Conservation (phyloP, 2,329 filamentous ascomycete species). For the Fusarium sp. region DNA sequence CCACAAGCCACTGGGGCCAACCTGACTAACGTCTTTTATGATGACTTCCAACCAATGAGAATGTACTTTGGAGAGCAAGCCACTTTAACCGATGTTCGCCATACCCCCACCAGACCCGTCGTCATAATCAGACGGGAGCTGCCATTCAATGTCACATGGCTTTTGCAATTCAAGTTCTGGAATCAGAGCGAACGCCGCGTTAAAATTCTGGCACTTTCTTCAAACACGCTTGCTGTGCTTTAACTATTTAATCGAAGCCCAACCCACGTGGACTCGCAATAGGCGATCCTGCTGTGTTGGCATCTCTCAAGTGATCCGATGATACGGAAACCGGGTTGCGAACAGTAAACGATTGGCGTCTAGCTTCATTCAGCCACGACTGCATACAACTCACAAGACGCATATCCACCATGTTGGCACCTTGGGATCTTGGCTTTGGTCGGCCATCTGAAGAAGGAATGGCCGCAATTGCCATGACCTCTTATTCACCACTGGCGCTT, state of each 20-base stretch:
- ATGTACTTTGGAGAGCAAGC: neutral
- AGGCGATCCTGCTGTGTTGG: conserved; percentile 49
- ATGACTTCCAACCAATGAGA: neutral
- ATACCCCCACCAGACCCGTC: neutral
- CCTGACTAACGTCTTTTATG: neutral
- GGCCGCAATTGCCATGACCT: conserved; percentile 43
- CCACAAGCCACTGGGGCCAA: conserved; percentile 17
- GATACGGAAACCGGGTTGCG: conserved; percentile 42
- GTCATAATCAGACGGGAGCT: conserved; percentile 1
- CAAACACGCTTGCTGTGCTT: neutral
- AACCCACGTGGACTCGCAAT: conserved; percentile 20
- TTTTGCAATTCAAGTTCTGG: conserved; percentile 27
- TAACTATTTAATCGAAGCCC: conserved; percentile 4
- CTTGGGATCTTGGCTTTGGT: conserved; percentile 35
- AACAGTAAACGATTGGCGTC: conserved; percentile 53
- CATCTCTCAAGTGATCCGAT: conserved; percentile 37
- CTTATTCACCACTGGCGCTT: conserved; percentile 54
- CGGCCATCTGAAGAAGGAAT: conserved; percentile 37
- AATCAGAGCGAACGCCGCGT: conserved; percentile 26
- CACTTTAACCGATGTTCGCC: neutral
- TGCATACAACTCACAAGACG: conserved; percentile 16
- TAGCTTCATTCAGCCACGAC: conserved; percentile 37
- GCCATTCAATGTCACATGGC: conserved; percentile 29
- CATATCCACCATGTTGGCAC: conserved; percentile 38
- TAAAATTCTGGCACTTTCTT: conserved; percentile 23